Percentiles rank a stretch among this genome's conserved stretches.
Conservation (phyloP, 352 stramenopile genomes). For the Phytophthora idaei region DNA sequence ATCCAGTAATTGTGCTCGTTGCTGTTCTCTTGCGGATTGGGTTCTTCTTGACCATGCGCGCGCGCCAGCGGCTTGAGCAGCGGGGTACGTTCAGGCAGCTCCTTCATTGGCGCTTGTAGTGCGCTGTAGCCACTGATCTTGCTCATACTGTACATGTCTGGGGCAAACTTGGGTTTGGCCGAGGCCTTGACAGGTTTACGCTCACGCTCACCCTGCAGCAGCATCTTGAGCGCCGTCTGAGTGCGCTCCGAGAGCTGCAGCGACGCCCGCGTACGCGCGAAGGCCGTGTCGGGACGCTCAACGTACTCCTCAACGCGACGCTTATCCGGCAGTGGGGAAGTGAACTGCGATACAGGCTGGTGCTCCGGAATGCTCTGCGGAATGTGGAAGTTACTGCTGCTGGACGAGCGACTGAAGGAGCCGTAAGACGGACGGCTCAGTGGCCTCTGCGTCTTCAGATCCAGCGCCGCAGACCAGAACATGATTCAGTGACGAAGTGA, state of each 20-base stretch:
- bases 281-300: constrained; percentile 31
- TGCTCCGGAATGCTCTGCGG: constrained; percentile 80
- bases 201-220: constrained; percentile 33
- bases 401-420: constrained; percentile 54
- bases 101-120: constrained; percentile 29
- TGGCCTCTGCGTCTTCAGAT: constrained; percentile 57
- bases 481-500: constrained; percentile 31
- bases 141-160: constrained; percentile 32
- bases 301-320: constrained; percentile 38
- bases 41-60: constrained; percentile 33
- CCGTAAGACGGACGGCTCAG: constrained; percentile 51
- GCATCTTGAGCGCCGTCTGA: constrained; percentile 42
- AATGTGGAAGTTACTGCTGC: constrained; percentile 57
- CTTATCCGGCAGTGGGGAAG: constrained; percentile 40
- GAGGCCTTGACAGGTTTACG: constrained; percentile 1
- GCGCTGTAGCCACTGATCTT: constrained; percentile 28
- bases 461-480: constrained; percentile 78
- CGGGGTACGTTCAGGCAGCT: constrained; percentile 36
- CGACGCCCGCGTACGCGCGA: constrained; percentile 31
- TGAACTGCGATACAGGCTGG: constrained; percentile 68
- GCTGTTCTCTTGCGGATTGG: constrained; percentile 42
- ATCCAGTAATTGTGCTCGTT: constrained; percentile 79
- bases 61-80: constrained; percentile 37
- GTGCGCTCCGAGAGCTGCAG: constrained; percentile 34
- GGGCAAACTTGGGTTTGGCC: constrained; percentile 15